A percentile compares a stretch with the other conserved stretches of the same genome.
phyloP scores from a whole-genome alignment of 805 yeast species.

The Diddensiella transvaalensis region DNA sequence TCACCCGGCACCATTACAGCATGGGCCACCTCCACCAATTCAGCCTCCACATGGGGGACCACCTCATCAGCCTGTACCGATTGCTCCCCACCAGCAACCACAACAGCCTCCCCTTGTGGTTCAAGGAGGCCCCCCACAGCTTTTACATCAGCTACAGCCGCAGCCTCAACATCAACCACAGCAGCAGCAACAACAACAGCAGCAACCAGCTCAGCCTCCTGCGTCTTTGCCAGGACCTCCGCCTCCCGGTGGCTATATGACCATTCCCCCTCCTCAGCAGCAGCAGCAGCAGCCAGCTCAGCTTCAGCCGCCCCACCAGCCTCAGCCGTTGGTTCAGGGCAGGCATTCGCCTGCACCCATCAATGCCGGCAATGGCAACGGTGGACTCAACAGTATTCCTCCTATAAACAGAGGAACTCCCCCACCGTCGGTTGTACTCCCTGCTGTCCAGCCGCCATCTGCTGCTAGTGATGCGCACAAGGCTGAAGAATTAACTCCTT shows the following conservation, averaged over 20 bases:
- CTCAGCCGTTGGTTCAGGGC: background rate
- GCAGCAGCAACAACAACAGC: conserved; percentile 5
- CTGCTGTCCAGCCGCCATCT: conserved; percentile 1
- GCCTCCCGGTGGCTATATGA: background rate
- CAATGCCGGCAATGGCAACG: conserved; percentile 4
- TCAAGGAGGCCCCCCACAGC: conserved; percentile 6
- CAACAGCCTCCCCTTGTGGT: conserved; percentile 10
- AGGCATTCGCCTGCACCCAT: conserved; percentile 8
- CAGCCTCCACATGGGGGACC: conserved; percentile 15
- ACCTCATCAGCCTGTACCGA: conserved; percentile 14
- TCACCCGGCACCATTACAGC: conserved; percentile 19
- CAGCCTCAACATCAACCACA: conserved; percentile 2
- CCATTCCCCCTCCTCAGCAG: background rate
- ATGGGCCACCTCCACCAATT: conserved; percentile 8
- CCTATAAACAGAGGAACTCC: conserved; percentile 7
- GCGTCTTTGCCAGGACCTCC: background rate
- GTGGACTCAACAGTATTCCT: conserved; percentile 4
- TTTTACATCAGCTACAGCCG: background rate
- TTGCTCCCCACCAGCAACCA: conserved; percentile 4
- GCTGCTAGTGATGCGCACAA: background rate
- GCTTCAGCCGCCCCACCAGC: background rate
- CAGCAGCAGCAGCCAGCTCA: background rate
- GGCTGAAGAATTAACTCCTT: background rate
- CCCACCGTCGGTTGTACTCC: conserved; percentile 4
- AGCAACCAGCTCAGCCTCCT: conserved; percentile 4